phyloP scores from a whole-genome alignment of 441 rosid species.

The Gossypium schwendimanii region DNA sequence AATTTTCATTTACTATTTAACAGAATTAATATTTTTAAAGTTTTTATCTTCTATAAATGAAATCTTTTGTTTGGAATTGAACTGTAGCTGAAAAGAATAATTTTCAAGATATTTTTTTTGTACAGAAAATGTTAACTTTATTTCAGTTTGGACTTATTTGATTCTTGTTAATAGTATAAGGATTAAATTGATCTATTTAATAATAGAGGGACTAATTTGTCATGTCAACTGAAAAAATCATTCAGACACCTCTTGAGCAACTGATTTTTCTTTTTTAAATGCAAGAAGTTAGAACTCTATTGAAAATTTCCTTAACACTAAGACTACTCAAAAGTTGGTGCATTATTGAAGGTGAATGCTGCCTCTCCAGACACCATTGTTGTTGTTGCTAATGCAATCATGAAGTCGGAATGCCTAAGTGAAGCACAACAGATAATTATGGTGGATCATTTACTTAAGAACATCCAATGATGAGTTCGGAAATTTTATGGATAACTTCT shows the following conservation, averaged over 20 bases:
- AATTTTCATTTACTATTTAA: too few relatives aligned
- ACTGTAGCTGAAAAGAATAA: too few relatives aligned
- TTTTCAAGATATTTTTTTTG: too few relatives aligned
- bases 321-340: not conserved
- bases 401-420: slow-evolving; percentile 68
- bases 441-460: slow-evolving; percentile 67
- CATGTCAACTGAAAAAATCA: not conserved
- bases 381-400: slow-evolving; percentile 60
- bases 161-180: too few relatives aligned
- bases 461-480: slow-evolving; percentile 27
- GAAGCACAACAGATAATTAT: slow-evolving; percentile 66
- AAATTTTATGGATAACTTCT: not conserved
- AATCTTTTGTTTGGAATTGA: too few relatives aligned
- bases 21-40: too few relatives aligned
- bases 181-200: too few relatives aligned
- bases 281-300: not conserved
- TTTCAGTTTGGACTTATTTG: too few relatives aligned
- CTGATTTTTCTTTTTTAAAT: not conserved
- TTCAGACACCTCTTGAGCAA: not conserved
- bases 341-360: slow-evolving; percentile 47
- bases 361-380: slow-evolving; percentile 55
- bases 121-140: too few relatives aligned
- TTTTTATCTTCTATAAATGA: too few relatives aligned
- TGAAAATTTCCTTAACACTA: not conserved
- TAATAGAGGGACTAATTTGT: too few relatives aligned